Conservation (phyloP, 2,329 filamentous ascomycete species). For the Fusarium sp. region DNA sequence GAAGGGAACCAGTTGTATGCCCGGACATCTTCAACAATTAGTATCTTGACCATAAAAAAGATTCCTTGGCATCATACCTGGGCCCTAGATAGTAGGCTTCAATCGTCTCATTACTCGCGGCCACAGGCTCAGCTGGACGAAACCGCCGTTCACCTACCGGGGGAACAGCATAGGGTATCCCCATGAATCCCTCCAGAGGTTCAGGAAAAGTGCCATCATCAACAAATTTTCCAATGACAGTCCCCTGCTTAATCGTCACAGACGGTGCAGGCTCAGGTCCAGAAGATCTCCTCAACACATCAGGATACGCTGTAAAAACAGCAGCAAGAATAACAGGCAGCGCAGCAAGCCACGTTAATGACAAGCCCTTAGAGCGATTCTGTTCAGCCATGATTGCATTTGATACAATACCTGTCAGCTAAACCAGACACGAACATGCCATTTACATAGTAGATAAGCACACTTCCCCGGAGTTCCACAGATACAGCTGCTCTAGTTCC, state of each 20-base stretch:
- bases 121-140: slow-evolving; percentile 52
- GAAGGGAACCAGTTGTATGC: slow-evolving; percentile 51
- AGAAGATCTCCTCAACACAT: slow-evolving; percentile 5
- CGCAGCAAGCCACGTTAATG: slow-evolving; percentile 34
- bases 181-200: slow-evolving; percentile 60
- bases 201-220: slow-evolving; percentile 50
- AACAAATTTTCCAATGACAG: slow-evolving; percentile 51
- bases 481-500: slow-evolving; percentile 9
- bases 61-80: slow-evolving; percentile 12
- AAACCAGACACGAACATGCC: background rate
- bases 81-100: slow-evolving; percentile 48
- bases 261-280: slow-evolving; percentile 26
- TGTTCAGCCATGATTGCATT: slow-evolving; percentile 30
- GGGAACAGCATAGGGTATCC: slow-evolving; percentile 64
- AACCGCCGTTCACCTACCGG: slow-evolving; percentile 61
- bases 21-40: slow-evolving; percentile 48
- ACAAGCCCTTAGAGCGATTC: slow-evolving; percentile 17
- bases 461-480: slow-evolving; percentile 3
- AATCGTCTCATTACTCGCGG: slow-evolving; percentile 44
- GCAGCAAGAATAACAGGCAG: slow-evolving; percentile 38
- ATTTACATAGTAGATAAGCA: slow-evolving; percentile 31
- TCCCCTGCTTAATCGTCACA: slow-evolving; percentile 52
- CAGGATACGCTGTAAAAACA: slow-evolving; percentile 32
- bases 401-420: background rate
- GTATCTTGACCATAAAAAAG: background rate